These are phyloP conservation scores for Yarrowia deformans DNA, from an alignment of 805 yeast genomes.

Conservation along the genomic window DNA sequence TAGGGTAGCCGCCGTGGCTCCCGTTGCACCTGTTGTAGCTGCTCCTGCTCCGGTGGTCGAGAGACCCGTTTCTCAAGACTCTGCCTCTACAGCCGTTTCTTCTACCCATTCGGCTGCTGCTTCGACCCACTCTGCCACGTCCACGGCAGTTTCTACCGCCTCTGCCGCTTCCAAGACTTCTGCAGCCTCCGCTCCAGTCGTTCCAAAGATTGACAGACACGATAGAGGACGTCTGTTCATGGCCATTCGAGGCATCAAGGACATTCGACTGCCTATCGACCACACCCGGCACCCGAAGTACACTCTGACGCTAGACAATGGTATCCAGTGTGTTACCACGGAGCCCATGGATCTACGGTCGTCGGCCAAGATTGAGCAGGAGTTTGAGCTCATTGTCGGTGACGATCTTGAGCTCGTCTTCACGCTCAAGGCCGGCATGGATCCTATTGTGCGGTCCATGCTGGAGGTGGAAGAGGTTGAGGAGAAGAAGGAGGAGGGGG, in stretches of 20 bases:
- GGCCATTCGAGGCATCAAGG: slow-evolving; percentile 43
- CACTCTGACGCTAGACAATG: slow-evolving; percentile 69
- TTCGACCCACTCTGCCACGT: not conserved
- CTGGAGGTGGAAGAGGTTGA: not conserved
- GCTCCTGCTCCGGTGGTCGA: not conserved
- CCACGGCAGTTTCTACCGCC: not conserved
- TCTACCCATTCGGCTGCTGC: not conserved
- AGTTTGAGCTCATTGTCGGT: slow-evolving; percentile 76
- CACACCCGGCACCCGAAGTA: slow-evolving; percentile 56
- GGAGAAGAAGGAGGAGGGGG: no score
- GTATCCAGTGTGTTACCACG: slow-evolving; percentile 77
- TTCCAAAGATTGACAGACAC: slow-evolving; percentile 11
- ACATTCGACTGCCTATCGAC: slow-evolving; percentile 56
- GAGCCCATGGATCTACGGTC: slow-evolving; percentile 53
- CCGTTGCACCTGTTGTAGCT: not conserved
- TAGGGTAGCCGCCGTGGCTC: not conserved
- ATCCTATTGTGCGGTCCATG: slow-evolving; percentile 32
- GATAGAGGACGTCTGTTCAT: slow-evolving; percentile 46
- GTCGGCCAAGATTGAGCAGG: slow-evolving; percentile 62
- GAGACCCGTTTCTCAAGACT: not conserved
- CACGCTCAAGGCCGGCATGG: slow-evolving; percentile 66
- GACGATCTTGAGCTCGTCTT: slow-evolving; percentile 68
- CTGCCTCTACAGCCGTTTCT: slow-evolving; percentile 2
- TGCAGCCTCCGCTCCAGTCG: not conserved
- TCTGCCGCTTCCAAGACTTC: not conserved